Base-by-base conservation (phyloP, 192 early-diverging fungal species). In the Coemansia sp. region DNA sequence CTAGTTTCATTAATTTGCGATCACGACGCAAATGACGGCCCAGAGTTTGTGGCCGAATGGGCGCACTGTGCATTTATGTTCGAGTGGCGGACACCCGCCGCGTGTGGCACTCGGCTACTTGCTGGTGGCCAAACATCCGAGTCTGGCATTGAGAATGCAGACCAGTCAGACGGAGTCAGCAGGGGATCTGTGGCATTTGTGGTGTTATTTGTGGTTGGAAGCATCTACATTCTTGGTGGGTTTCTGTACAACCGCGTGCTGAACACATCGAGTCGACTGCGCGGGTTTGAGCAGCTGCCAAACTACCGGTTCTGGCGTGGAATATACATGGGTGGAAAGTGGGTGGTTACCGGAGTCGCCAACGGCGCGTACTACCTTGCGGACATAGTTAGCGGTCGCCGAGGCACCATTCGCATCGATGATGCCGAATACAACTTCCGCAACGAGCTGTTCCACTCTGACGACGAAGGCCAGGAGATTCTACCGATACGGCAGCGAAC, bases 221-320 rank as follows among this genome's bases (percentile, higher is more conserved):
- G 70, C 71, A 66, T 77, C n/a, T 85, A 85, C 37, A 53, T 82
- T 27, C 76, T 85, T 14, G 76, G 72, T 27, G 84, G 84, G n/a
- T 59, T 85, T 29, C 43, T 82, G 60, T 85, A 85, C 64, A 85
- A 82, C 64, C 73, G 84, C 25, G 69, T 85, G 60, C 45, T 73
- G 55, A 79, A 85, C 52, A 65, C 69, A 65, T 71, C 81, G 27
- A 68, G 70, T 17, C 62, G 67, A 2, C 63, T 79, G 54, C 77
- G 81, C 19, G 84, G 84, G 39, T 62, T 83, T 11, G 75, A 85
- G 52, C 84, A 85, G 62, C 71, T 85, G 29, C 84, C 84, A 11
- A 77, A 85, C 67, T 85, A 82, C 61, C 56, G 62, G 17, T 60
- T 83, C 38, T 85, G 84, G 84, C 74, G 62, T 12, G 67, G 63